phyloP scores from a whole-genome alignment of 2,329 filamentous ascomycete species.

The Coleophoma eucalyptorum region DNA sequence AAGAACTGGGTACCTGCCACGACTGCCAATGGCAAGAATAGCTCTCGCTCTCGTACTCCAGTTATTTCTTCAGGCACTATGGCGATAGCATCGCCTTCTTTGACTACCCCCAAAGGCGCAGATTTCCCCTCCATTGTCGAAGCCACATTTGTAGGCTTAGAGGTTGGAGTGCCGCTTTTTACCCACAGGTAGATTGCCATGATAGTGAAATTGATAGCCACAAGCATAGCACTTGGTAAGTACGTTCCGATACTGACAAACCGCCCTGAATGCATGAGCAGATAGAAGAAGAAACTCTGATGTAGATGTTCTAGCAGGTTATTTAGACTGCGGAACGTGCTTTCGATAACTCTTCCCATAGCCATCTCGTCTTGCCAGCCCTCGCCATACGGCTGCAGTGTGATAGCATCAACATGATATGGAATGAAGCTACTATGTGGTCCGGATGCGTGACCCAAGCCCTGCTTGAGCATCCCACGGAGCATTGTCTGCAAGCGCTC shows the following conservation, averaged over 20 bases:
- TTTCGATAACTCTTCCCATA: constrained; percentile 84
- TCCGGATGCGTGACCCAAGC: constrained; percentile 81
- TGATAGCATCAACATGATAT: constrained; percentile 96
- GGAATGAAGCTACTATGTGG: constrained; percentile 95
- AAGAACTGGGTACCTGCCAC: constrained; percentile 72
- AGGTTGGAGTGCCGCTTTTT: constrained; percentile 60
- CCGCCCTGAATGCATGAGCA: constrained; percentile 84
- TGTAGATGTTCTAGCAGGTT: constrained; percentile 95
- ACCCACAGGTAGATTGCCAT: constrained; percentile 95
- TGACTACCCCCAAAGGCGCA: constrained; percentile 17
- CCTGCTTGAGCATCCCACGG: constrained; percentile 88
- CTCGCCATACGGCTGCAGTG: constrained; percentile 81
- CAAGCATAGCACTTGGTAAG: constrained; percentile 92
- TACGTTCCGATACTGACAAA: constrained; percentile 99
- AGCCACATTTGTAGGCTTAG: constrained; percentile 6
- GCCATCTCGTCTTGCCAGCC: constrained; percentile 99
- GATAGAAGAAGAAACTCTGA: constrained; percentile 99
- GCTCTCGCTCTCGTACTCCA: constrained; percentile 40
- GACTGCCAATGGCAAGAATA: constrained; percentile 70
- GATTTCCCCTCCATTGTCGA: constrained; percentile 27
- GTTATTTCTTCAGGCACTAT: constrained; percentile 15
- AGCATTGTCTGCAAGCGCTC: constrained; percentile 86
- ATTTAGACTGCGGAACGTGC: constrained; percentile 88
- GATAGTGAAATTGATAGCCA: constrained; percentile 92
- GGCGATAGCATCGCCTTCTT: constrained; percentile 15